Evolutionary conservation across 2,329 filamentous ascomycete genomes (phyloP), one percentile per base, ranked within the genome.

Genomic region (Alternaria gaisen): DNA sequence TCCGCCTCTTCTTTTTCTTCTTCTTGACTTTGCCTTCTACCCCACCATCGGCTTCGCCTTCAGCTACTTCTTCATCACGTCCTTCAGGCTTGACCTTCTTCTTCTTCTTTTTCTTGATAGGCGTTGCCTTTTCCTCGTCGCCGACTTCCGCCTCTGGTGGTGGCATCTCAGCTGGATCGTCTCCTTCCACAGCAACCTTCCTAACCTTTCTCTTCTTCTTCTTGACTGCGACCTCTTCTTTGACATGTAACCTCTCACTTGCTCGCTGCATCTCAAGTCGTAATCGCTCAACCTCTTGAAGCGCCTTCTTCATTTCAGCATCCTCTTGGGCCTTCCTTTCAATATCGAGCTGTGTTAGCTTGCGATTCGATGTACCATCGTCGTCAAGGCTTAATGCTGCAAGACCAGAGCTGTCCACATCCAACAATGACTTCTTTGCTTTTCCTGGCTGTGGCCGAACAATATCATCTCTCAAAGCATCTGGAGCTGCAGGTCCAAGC

Each of bases 211-310:
- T 84, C 78, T 85, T 86, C 79, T 87, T 88, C 72, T 82, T 84
- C 80, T 81, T 87, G 4, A 93, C 86, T 2, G 90, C 84, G 0
- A 85, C 87, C 71, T 91, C 90, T 3, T 81, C 89, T 70, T 89
- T 88, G 20, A 90, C 86, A 68, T 91, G 86, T 38, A 94, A 89
- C 56, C 90, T 83, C 80, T 94, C 91, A 70, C 90, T 91, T 38
- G 89, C 90, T 58, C 91, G 83, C 80, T 94, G 91, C 93, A 98
- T 97, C 80, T 97, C 92, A 58, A 97, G 82, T 53, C 95, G 85
- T 60, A 96, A 81, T 53, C 89, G 85, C 81, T 98, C 94, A 3
- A 99, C 91, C 77, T 97, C 92, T 76, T 90, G 90, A 83, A 97
- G 88, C 9, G 94, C 95, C 72, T 88, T 88, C 44, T 88, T 88